These are phyloP conservation scores for Salvia sclarea DNA, from an alignment of 305 asterid species.

Conservation along the genomic window DNA sequence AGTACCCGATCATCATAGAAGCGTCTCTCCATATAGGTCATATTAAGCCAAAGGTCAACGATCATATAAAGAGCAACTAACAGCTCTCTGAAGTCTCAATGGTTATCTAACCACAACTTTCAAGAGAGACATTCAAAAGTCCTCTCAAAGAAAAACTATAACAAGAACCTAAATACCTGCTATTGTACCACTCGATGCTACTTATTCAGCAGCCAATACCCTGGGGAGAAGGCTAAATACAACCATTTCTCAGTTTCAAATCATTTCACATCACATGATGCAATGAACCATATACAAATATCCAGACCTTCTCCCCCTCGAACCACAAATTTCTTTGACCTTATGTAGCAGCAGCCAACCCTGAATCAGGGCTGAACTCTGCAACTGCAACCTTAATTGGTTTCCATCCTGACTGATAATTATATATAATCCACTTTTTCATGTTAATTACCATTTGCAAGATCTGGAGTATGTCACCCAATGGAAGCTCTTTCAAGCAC, in stretches of 20 bases:
- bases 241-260: constrained; percentile 31
- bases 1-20: constrained; percentile 11
- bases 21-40: constrained; percentile 7
- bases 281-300: constrained; percentile 20
- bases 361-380: constrained; percentile 67
- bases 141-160: constrained; percentile 24
- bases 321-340: constrained; percentile 33
- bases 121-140: constrained; percentile 17
- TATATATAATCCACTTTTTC: constrained; percentile 71
- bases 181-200: constrained; percentile 40
- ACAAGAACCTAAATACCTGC: constrained; percentile 35
- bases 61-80: constrained; percentile 24
- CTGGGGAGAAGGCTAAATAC: constrained; percentile 43
- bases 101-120: constrained; percentile 31
- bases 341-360: constrained; percentile 67
- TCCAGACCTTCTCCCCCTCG: constrained; percentile 47
- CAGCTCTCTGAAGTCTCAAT: constrained; percentile 29
- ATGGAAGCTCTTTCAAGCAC: constrained; percentile 63
- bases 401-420: constrained; percentile 89
- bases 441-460: constrained; percentile 74
- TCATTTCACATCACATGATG: constrained; percentile 26
- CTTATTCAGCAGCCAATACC: constrained; percentile 37
- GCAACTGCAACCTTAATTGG: constrained; percentile 70
- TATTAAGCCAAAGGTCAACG: constrained; percentile 5
- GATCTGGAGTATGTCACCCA: constrained; percentile 86